Evolutionary conservation across 1,284 basidiomycete genomes (phyloP).

Genomic region (Malassezia obtusa): DNA sequence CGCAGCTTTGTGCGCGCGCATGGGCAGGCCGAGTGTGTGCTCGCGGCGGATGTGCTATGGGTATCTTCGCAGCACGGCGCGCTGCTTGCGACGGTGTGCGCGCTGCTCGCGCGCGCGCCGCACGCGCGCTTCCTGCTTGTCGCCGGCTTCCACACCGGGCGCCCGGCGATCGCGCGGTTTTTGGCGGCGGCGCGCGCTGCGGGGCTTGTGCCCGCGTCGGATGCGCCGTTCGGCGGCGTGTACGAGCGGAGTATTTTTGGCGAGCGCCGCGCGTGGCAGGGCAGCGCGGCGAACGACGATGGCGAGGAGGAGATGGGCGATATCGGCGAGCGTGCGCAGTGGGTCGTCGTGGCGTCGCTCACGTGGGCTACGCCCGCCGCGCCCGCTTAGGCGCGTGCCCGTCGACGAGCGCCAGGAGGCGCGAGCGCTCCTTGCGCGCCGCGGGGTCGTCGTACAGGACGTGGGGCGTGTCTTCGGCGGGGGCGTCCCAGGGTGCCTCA

Average conservation of each 20-base stretch:
- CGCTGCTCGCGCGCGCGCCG: constrained; percentile 19
- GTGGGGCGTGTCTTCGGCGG: neutral
- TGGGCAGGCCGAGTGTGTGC: constrained; percentile 24
- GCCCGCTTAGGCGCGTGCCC: neutral
- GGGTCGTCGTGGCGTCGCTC: constrained; percentile 33
- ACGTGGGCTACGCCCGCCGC: constrained; percentile 18
- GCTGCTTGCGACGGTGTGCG: constrained; percentile 30
- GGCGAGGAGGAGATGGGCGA: constrained; percentile 39
- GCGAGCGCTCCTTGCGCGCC: constrained; percentile 20
- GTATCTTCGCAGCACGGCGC: constrained; percentile 34
- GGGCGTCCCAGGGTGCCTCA: neutral
- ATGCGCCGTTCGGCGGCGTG: constrained; percentile 22
- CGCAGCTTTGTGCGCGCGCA: neutral
- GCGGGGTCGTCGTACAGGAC: constrained; percentile 34
- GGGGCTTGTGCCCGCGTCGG: constrained; percentile 19
- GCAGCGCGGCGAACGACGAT: neutral
- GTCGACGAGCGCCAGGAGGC: constrained; percentile 25
- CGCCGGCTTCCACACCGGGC: constrained; percentile 40
- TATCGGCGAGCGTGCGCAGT: constrained; percentile 30
- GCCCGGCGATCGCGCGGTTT: constrained; percentile 35
- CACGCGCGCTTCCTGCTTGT: constrained; percentile 27
- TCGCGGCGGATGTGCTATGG: constrained; percentile 43
- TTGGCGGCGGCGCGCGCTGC: constrained; percentile 12
- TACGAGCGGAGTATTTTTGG: constrained; percentile 30
- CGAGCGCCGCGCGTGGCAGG: constrained; percentile 14